Base-by-base conservation (phyloP, 768 basidiomycete species). In the Neoboletus magnificus region DNA sequence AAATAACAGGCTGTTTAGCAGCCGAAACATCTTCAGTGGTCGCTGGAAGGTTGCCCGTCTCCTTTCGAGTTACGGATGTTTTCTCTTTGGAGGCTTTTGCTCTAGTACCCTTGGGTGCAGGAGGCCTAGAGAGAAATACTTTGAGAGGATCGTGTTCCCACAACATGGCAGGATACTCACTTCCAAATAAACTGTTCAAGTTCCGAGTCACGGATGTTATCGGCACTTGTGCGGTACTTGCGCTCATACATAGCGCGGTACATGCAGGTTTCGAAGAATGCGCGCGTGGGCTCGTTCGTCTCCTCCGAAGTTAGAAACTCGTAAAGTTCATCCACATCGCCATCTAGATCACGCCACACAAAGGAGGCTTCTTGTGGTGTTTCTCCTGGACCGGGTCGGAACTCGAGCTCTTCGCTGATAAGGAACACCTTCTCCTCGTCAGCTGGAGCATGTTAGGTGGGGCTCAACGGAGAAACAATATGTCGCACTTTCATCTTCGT, bases 211-310 rank as follows among this genome's bases (percentile, higher is more conserved):
- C 69, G 71, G 18, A 86, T 80, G 56, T 77, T 81, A 52, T 91
- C 86, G 12, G 91, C 89, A 62, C 82, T 83, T 48, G 62, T 76
- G 63, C 79, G 86, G 76, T 89, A 87, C 76, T 94, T 95, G 73
- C 94, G 84, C 68, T 99, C 97, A 71, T 88, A 98, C 86, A 98
- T 93, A 55, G 96, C 96, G 29, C 91, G 85, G 63, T 96, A 91
- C 80, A 98, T 89, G 73, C 93, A 91, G 25, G 86, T 86, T 74
- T 98, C 94, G 67, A 98, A 97, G 69, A 93, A 89, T 16, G 83
- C 87, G 45, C 86, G 82, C 0, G 92, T 95, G 1, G 91, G 88
- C 49, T 70, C 79, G 48, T 84, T 85, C 44, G 92, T 93, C 5
- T 86, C 86, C 13, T 79, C 81, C 4, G 84, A 77, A 27, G 91